Evolutionary conservation across 192 early-diverging fungal species (phyloP).

Genomic region (Gigaspora rosea): DNA sequence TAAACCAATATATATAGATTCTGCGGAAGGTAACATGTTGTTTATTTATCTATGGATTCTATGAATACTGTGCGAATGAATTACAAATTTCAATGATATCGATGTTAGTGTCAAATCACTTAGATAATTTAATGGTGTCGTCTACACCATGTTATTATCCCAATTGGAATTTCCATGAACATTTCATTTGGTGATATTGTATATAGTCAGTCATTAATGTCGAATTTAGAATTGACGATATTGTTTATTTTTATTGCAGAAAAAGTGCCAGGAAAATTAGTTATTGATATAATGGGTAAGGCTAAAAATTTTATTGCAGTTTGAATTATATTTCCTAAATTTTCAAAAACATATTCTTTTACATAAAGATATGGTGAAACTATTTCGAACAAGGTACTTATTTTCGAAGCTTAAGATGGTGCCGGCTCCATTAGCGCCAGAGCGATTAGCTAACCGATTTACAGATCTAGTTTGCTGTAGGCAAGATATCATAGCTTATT

Average conservation of each 20-base stretch:
- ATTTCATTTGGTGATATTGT: no score
- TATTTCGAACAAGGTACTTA: conserved; percentile 19
- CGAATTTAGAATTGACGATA: no score
- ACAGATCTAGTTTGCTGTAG: conserved; percentile 40
- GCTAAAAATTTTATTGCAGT: background rate
- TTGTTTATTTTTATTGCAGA: no score
- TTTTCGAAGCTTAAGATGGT: background rate
- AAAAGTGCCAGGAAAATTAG: no score
- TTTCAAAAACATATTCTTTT: background rate
- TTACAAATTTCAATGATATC: no score
- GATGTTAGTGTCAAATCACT: no score
- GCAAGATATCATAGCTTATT: conserved; percentile 28
- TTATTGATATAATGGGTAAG: background rate
- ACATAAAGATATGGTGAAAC: conserved; percentile 13
- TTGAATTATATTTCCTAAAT: background rate
- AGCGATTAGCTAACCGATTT: conserved; percentile 31
- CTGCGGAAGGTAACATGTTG: conserved; percentile 32
- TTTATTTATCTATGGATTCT: background rate
- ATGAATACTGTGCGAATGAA: background rate
- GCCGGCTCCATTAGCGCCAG: conserved; percentile 37
- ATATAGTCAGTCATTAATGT: no score
- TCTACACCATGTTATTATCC: no score
- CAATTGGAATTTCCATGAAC: no score
- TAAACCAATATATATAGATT: conserved; percentile 39
- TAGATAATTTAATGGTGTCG: no score